phyloP scores from a whole-genome alignment of 2,329 filamentous ascomycete genomes.

The Aspergillus japonicus region DNA sequence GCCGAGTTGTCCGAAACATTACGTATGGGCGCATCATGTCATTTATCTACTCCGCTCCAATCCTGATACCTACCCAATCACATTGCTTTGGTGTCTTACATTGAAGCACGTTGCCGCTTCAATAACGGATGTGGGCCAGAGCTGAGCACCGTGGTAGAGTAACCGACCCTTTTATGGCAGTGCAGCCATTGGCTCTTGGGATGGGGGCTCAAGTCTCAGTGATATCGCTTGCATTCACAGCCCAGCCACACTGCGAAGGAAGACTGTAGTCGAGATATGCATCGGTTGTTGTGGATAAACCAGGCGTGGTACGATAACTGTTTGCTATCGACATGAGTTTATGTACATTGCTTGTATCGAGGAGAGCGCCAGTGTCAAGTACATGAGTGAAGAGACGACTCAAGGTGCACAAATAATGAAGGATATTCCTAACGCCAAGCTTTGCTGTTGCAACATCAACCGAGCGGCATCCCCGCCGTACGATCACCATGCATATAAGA shows the following conservation, averaged over 20 bases:
- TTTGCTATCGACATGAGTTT: background rate
- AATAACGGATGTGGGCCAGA: background rate
- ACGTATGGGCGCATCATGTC: conserved; percentile 14
- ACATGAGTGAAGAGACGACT: conserved; percentile 5
- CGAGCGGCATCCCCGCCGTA: background rate
- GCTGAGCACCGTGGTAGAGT: background rate
- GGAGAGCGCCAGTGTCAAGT: conserved; percentile 1
- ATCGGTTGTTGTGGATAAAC: background rate
- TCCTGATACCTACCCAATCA: background rate
- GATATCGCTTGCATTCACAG: too few relatives aligned
- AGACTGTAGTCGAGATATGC: background rate
- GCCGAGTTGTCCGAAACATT: background rate
- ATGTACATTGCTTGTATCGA: conserved; percentile 13
- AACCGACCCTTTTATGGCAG: background rate
- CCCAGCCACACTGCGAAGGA: background rate
- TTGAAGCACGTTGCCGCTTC: background rate
- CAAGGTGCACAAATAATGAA: conserved; percentile 16
- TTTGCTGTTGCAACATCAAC: conserved; percentile 9
- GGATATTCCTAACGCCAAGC: conserved; percentile 24
- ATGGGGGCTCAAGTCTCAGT: too few relatives aligned
- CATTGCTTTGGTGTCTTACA: background rate
- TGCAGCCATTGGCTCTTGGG: background rate
- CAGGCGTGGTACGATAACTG: background rate
- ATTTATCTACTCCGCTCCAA: background rate
- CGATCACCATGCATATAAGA: conserved; percentile 17